These are phyloP conservation scores for Zalerion maritima DNA, from an alignment of 495 filamentous ascomycete species.

Conservation along the genomic window DNA sequence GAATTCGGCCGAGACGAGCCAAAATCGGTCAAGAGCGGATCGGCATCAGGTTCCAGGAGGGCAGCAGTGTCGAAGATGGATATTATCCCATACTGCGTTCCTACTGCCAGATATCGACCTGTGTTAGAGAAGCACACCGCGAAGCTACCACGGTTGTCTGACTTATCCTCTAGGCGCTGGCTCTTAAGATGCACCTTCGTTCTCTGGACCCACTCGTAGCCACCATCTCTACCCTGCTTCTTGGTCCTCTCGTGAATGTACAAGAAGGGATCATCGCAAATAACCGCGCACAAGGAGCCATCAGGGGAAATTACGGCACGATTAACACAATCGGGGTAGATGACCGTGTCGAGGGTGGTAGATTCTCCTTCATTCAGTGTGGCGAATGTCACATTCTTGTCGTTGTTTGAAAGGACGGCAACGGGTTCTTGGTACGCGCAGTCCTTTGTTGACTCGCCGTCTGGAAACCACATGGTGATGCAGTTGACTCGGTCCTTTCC, in stretches of 20 bases:
- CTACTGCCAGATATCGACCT: slow-evolving; percentile 36
- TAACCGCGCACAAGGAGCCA: slow-evolving; percentile 61
- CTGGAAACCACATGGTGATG: slow-evolving; percentile 39
- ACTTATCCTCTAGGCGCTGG: slow-evolving; percentile 29
- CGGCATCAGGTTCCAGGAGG: slow-evolving; percentile 19
- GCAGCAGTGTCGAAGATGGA: slow-evolving; percentile 32
- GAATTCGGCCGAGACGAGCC: slow-evolving; percentile 42
- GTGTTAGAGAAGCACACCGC: slow-evolving; percentile 38
- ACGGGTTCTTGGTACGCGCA: slow-evolving; percentile 29
- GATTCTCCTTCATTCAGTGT: slow-evolving; percentile 32
- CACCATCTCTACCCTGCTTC: slow-evolving; percentile 19
- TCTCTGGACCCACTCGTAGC: slow-evolving; percentile 25
- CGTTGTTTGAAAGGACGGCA: slow-evolving; percentile 59
- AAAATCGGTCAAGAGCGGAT: slow-evolving; percentile 29
- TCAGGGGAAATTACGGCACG: slow-evolving; percentile 86
- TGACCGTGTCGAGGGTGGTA: slow-evolving; percentile 45
- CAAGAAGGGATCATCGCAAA: slow-evolving; percentile 70
- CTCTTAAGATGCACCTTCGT: slow-evolving; percentile 32
- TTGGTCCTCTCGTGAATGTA: slow-evolving; percentile 55
- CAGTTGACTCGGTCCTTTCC: slow-evolving; percentile 39
- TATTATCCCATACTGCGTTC: slow-evolving; percentile 42
- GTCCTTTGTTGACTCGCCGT: slow-evolving; percentile 8
- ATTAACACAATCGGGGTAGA: slow-evolving; percentile 72
- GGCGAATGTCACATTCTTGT: slow-evolving; percentile 69
- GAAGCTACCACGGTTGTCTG: slow-evolving; percentile 38